Conservation (phyloP, 352 stramenopile genomes). For the Phytophthora citrophthora region DNA sequence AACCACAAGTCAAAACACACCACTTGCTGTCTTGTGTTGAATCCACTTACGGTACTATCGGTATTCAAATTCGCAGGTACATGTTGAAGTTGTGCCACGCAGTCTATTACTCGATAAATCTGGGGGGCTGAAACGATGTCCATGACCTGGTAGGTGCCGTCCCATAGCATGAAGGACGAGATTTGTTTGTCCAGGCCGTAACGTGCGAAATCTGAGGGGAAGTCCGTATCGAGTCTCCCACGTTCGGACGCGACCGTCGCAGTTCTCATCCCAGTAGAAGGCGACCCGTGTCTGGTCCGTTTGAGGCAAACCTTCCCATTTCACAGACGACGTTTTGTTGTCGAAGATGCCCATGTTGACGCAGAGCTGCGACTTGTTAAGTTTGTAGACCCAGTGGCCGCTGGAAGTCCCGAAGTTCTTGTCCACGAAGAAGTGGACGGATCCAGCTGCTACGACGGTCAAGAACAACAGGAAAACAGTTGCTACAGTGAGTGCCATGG, state of each 20-base stretch:
- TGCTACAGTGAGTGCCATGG: too few species aligned
- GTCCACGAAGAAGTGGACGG: constrained; percentile 3
- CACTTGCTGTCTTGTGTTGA: neutral
- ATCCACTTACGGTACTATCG: neutral
- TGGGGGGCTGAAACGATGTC: neutral
- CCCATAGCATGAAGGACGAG: constrained; percentile 6
- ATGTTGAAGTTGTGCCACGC: constrained; percentile 7
- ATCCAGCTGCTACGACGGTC: neutral
- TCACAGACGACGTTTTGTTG: constrained; percentile 1
- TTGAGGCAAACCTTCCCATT: neutral
- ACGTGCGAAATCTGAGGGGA: neutral
- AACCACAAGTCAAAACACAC: too few species aligned
- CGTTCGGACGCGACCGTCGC: neutral
- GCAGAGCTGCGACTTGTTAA: constrained; percentile 6
- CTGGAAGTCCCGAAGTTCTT: neutral
- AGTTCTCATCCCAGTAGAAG: constrained; percentile 2
- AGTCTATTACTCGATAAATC: neutral
- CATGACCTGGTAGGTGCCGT: neutral
- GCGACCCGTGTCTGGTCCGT: neutral
- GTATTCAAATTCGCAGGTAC: neutral
- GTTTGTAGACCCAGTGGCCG: constrained; percentile 2
- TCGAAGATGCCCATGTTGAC: neutral
- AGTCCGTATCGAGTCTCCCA: constrained; percentile 1
- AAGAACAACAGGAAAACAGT: neutral
- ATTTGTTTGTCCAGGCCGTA: neutral